Conservation (phyloP, 1,139 yeast species). For the Saccharomyces hybrid region DNA sequence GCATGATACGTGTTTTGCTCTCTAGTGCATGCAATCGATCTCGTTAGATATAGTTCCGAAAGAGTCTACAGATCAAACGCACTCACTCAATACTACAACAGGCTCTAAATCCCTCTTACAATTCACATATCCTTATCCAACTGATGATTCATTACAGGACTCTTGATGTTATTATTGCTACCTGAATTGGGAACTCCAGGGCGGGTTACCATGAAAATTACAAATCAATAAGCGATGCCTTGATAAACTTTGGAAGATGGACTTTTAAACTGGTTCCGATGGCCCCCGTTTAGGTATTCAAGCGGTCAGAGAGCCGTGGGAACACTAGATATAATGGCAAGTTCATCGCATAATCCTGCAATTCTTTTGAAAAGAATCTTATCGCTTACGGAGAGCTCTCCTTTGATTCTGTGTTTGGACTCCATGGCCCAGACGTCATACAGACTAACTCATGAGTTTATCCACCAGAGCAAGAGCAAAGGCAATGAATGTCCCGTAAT, state of each 20-base stretch:
- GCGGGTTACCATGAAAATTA: not conserved
- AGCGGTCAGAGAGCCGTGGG: not conserved
- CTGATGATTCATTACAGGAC: not conserved
- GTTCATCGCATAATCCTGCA: constrained; percentile 45
- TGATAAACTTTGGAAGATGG: not conserved
- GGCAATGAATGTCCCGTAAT: constrained; percentile 32
- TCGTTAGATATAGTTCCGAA: not conserved
- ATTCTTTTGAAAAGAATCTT: constrained; percentile 57
- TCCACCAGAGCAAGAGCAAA: constrained; percentile 32
- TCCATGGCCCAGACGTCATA: constrained; percentile 61
- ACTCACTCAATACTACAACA: not conserved
- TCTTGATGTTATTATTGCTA: not conserved
- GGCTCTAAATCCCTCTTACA: not conserved
- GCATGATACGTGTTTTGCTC: constrained; percentile 10
- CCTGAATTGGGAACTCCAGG: not conserved
- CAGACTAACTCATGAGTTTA: constrained; percentile 50
- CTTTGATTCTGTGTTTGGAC: constrained; percentile 63
- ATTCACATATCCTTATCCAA: not conserved
- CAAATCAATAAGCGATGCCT: not conserved
- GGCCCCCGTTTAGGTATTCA: not conserved
- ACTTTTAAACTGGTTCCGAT: not conserved
- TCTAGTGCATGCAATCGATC: not conserved
- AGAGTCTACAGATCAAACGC: not conserved
- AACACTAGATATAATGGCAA: constrained; percentile 24
- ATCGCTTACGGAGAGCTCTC: constrained; percentile 61